A percentile compares a stretch with the other conserved stretches of the same genome.
Conservation (phyloP, 345 rosid species). For the Erodium maritimum region DNA sequence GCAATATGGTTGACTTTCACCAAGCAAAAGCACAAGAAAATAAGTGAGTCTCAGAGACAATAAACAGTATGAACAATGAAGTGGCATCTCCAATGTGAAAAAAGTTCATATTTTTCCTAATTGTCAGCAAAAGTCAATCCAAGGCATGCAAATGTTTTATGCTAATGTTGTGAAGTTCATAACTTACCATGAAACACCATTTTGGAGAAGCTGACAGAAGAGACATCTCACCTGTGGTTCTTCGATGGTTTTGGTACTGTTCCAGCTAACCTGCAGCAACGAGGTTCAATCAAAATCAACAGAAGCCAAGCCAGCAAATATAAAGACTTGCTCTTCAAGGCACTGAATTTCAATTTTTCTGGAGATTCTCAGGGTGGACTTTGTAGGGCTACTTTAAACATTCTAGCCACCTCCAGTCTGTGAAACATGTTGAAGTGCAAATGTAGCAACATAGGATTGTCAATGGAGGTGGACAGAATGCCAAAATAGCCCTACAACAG, state of each 20-base stretch:
- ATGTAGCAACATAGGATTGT: not conserved
- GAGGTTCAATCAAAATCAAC: too few relatives aligned
- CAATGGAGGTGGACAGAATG: conserved; percentile 53
- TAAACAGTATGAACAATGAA: too few relatives aligned
- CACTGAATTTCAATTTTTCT: not conserved
- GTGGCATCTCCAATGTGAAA: too few relatives aligned
- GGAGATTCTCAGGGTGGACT: conserved; percentile 29
- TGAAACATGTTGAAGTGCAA: not conserved
- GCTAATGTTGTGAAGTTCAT: too few relatives aligned
- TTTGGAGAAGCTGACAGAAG: not conserved
- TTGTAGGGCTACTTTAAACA: conserved; percentile 33
- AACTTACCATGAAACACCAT: not conserved
- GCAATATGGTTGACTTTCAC: not conserved
- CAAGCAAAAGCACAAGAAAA: not conserved
- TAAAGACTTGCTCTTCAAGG: too few relatives aligned
- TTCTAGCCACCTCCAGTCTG: conserved; percentile 33
- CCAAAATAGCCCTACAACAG: conserved; percentile 42
- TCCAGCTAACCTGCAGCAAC: not conserved
- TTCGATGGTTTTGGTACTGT: not conserved
- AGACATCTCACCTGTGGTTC: not conserved
- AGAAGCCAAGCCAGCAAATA: too few relatives aligned
- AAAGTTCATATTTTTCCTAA: too few relatives aligned
- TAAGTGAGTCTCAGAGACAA: too few relatives aligned
- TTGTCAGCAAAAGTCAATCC: too few relatives aligned
- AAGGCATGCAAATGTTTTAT: too few relatives aligned